Percentiles rank a stretch among this genome's conserved stretches.
phyloP scores from a whole-genome alignment of 169 alveolate species.

The Cryptosporidium ryanae region DNA sequence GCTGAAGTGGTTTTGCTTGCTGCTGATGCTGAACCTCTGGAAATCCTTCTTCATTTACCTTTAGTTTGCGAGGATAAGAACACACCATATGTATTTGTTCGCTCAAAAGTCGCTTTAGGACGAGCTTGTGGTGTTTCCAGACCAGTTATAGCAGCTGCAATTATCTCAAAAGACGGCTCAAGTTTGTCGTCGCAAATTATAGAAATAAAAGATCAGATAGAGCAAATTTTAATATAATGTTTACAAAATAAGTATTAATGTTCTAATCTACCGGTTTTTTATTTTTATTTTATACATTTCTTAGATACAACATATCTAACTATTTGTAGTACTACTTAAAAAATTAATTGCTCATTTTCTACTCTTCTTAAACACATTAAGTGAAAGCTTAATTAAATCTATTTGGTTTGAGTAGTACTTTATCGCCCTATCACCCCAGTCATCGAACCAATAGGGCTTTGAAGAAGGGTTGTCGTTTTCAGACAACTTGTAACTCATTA shows the following conservation, averaged over 20 bases:
- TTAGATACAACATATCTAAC: not conserved
- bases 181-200: constrained; percentile 94
- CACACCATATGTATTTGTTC: constrained; percentile 98
- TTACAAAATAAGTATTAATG: constrained; percentile 42
- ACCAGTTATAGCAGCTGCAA: constrained; percentile 97
- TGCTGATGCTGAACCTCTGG: constrained; percentile 99
- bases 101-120: constrained; percentile 96
- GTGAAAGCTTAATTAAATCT: constrained; percentile 38
- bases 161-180: constrained; percentile 94
- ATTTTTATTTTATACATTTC: not conserved
- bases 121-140: constrained; percentile 99
- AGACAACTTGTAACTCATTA: constrained; percentile 34
- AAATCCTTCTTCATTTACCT: constrained; percentile 97
- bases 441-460: constrained; percentile 62
- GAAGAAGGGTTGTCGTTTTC: not conserved
- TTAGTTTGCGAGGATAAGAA: constrained; percentile 98
- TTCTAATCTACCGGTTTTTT: not conserved
- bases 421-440: constrained; percentile 67
- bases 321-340: too few relatives aligned
- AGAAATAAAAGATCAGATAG: constrained; percentile 96
- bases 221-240: constrained; percentile 92
- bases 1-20: constrained; percentile 98
- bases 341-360: not conserved
- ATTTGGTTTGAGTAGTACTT: constrained; percentile 50
- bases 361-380: constrained; percentile 24